Base-by-base conservation (phyloP, 306 rosid genomes). In the Heteromeles arbutifolia region DNA sequence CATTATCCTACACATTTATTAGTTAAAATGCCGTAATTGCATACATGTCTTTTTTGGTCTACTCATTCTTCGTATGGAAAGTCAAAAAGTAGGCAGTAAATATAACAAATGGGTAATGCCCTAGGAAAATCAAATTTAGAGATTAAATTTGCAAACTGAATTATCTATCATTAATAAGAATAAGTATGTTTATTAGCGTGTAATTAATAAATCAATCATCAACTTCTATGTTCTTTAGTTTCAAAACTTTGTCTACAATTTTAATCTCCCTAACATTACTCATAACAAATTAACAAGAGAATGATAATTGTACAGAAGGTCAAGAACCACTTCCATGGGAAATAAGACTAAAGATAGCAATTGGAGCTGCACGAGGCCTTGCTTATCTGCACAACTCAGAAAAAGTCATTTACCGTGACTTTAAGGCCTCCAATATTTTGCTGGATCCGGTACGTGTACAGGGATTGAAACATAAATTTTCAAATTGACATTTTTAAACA, bases 401-500 rank as follows among this genome's bases (percentile, higher is more conserved):
- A 45, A 95, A 89, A 0, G 96, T 90, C 24, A 95, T 95, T 15
- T 95, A 92, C 44, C 83, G 98, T 28, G 97, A 92, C 81, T 92
- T 95, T 65, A 95, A 95, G 81, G 79, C 99, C 24, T 88, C 99
- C 3, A 95, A 92, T 73, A 90, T 95, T 69, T 84, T 95, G 72
- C 77, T 92, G 11, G 98, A 90, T 22, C 80, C 57, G 85, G 98
- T 93, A 79, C 28, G 7, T 14, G 3, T 6, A 17, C 4, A 15
- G 8, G 4, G 4, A 21, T 0, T 32, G 8, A 15, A n/a, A 12
- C 4, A 4, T 18, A 25, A 17, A n/a, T 4, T 28, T 19, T 9
- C 15, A 7, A 10, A 12, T 44, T 32, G 25, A 11, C 2, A 11
- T 28, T 13, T 32, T 22, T 3, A 34, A 34, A 34, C 39, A 34